phyloP scores from a whole-genome alignment of 192 early-diverging fungal species.

The Coemansia sp. region DNA sequence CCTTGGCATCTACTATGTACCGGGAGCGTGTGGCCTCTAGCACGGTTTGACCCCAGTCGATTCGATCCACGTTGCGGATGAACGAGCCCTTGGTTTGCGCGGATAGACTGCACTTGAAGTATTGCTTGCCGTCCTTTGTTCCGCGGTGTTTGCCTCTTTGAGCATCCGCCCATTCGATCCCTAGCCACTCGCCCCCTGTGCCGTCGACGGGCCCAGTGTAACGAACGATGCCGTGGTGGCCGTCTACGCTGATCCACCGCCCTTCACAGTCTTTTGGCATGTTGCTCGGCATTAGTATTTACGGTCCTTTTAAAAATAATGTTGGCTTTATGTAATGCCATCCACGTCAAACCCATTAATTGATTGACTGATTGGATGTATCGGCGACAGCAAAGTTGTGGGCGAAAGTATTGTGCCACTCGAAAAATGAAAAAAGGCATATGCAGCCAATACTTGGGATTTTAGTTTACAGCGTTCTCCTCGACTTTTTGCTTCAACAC shows the following conservation, averaged over 20 bases:
- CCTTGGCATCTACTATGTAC: constrained; percentile 16
- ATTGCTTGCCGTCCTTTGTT: constrained; percentile 20
- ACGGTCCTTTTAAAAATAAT: too few species aligned
- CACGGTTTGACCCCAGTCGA: constrained; percentile 38
- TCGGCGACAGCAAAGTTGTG: not conserved
- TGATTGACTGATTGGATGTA: not conserved
- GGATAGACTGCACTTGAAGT: constrained; percentile 29
- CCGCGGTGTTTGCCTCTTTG: constrained; percentile 55
- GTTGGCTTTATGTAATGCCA: too few species aligned
- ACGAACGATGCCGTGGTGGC: constrained; percentile 44
- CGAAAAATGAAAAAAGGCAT: too few species aligned
- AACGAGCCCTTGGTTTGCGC: constrained; percentile 22
- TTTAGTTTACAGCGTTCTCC: not conserved
- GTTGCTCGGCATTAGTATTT: not conserved
- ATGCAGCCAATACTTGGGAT: not conserved
- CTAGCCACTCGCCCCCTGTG: constrained; percentile 42
- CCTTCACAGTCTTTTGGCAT: constrained; percentile 4
- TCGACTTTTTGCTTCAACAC: not conserved
- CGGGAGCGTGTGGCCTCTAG: constrained; percentile 17
- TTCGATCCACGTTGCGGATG: constrained; percentile 30
- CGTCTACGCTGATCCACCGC: constrained; percentile 42
- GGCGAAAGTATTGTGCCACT: too few species aligned
- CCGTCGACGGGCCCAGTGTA: constrained; percentile 46
- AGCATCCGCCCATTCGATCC: constrained; percentile 50
- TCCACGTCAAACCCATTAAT: too few species aligned